A percentile compares a stretch with the other conserved stretches of the same genome.
phyloP scores from a whole-genome alignment of 192 early-diverging fungal genomes.

The Bifiguratus adelaidae region DNA sequence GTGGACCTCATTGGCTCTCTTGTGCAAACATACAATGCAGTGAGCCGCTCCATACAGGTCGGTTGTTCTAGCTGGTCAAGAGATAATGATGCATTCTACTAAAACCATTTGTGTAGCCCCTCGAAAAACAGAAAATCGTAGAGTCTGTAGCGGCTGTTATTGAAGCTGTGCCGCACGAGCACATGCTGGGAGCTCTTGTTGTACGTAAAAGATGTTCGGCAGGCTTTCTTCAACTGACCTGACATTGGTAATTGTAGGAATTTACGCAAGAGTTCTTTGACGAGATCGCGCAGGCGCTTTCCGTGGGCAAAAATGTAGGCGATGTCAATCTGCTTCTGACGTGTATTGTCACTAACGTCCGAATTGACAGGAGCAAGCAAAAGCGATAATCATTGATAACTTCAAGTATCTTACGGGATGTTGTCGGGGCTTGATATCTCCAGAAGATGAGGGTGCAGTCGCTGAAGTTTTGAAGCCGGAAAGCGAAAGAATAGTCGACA shows the following conservation, averaged over 20 bases:
- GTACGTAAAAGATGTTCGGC: constrained; percentile 6
- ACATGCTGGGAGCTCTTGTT: constrained; percentile 20
- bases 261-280: constrained; percentile 4
- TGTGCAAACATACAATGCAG: constrained; percentile 45
- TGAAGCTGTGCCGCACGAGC: constrained; percentile 24
- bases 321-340: background rate
- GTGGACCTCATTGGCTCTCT: constrained; percentile 44
- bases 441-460: constrained; percentile 25
- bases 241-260: background rate
- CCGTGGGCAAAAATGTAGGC: constrained; percentile 1
- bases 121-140: constrained; percentile 26
- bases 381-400: constrained; percentile 17
- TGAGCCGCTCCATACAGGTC: constrained; percentile 21
- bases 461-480: constrained; percentile 11
- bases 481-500: constrained; percentile 19
- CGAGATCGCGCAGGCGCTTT: background rate
- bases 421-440: constrained; percentile 38
- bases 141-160: constrained; percentile 32
- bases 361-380: constrained; percentile 10
- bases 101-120: constrained; percentile 12
- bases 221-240: background rate
- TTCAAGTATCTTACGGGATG: constrained; percentile 36
- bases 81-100: constrained; percentile 10
- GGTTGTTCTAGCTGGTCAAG: constrained; percentile 1
- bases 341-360: background rate